Conservation (phyloP, 2,329 filamentous ascomycete species). For the Venturia aucupariae region DNA sequence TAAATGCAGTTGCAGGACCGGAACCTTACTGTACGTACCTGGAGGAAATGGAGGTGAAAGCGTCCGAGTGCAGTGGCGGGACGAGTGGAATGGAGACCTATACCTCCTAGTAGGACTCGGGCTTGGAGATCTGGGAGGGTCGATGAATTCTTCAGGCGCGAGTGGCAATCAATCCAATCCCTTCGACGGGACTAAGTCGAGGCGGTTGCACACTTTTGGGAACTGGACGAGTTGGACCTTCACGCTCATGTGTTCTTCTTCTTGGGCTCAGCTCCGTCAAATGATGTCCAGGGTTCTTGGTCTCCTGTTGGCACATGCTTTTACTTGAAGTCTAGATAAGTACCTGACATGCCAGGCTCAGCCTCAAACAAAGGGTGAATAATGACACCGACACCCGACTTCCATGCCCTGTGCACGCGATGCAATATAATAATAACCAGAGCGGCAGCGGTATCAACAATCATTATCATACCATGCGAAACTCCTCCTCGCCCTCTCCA, state of each 20-base stretch:
- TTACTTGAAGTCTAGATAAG: background rate
- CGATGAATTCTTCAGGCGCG: background rate
- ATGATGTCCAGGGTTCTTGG: background rate
- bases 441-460: background rate
- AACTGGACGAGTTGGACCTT: no score
- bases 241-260: background rate
- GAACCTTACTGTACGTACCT: background rate
- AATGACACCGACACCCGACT: no score
- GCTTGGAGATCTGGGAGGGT: background rate
- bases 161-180: background rate
- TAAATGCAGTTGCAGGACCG: background rate
- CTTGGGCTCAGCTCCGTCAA: background rate
- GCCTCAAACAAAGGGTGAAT: background rate
- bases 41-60: background rate
- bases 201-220: no score
- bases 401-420: background rate
- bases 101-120: no score
- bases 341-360: background rate
- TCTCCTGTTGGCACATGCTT: background rate
- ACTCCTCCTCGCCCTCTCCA: background rate
- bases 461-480: no score
- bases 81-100: background rate
- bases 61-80: background rate
- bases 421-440: background rate
- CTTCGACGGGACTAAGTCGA: no score